phyloP scores from a whole-genome alignment of 1,139 yeast species.

The Saccharomycopsis hybrid region DNA sequence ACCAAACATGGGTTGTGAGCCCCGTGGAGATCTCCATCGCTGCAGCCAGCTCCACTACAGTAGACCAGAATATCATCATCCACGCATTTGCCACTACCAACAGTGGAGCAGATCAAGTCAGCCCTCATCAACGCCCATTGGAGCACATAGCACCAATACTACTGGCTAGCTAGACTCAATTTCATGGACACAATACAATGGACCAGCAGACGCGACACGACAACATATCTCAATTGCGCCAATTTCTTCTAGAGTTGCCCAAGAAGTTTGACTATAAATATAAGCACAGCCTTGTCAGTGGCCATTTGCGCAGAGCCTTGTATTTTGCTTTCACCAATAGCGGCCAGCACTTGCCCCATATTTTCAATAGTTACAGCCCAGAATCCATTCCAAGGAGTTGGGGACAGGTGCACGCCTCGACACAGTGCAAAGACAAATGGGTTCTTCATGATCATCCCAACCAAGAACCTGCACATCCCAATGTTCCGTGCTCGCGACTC shows the following conservation, averaged over 20 bases:
- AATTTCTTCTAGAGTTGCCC: constrained; percentile 13
- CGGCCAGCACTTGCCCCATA: constrained; percentile 43
- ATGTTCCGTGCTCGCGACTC: constrained; percentile 71
- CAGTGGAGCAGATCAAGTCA: constrained; percentile 26
- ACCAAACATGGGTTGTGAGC: too few species aligned
- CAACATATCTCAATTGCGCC: constrained; percentile 6
- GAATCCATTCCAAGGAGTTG: constrained; percentile 25
- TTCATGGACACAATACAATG: too few species aligned
- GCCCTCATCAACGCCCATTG: too few species aligned
- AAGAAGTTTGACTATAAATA: constrained; percentile 7
- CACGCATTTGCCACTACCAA: constrained; percentile 25
- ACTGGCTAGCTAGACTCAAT: too few species aligned
- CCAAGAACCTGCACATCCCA: constrained; percentile 48
- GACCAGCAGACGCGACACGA: neutral
- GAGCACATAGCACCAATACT: too few species aligned
- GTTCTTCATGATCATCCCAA: constrained; percentile 30
- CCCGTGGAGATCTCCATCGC: too few species aligned
- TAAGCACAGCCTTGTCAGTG: neutral
- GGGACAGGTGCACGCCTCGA: constrained; percentile 34
- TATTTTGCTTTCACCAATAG: constrained; percentile 44
- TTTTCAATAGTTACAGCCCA: constrained; percentile 34
- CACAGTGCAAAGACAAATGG: constrained; percentile 5
- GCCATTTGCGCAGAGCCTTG: constrained; percentile 42
- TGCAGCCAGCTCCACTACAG: neutral
- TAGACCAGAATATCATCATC: constrained; percentile 23